phyloP scores from a whole-genome alignment of 2,329 filamentous ascomycete species.

The Fusarium caatingaense region DNA sequence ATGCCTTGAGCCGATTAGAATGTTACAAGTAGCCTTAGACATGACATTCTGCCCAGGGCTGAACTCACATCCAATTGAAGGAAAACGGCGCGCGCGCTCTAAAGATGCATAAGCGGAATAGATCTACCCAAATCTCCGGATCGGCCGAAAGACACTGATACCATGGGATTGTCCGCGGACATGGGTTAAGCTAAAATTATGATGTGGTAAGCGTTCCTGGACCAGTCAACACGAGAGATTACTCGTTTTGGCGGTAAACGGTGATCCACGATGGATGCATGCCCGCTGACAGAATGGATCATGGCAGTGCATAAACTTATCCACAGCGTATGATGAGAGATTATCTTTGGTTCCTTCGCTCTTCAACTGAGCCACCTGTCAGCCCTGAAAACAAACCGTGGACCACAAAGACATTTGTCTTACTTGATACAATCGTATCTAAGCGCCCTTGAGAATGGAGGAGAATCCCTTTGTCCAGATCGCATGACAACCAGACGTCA shows the following conservation, averaged over 20 bases:
- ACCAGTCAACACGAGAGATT: slow-evolving; percentile 14
- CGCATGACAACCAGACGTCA: slow-evolving; percentile 1
- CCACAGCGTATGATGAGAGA: neutral
- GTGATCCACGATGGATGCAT: slow-evolving; percentile 23
- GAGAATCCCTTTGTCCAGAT: neutral
- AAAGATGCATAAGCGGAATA: neutral
- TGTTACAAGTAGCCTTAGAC: neutral
- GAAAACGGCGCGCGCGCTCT: neutral
- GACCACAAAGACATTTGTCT: neutral
- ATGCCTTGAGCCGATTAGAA: neutral
- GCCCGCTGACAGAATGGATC: slow-evolving; percentile 26
- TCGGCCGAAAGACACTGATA: slow-evolving; percentile 20
- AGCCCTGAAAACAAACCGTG: too few species aligned
- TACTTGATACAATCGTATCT: neutral
- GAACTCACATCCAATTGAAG: neutral
- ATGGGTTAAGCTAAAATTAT: slow-evolving; percentile 4
- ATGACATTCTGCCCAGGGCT: neutral
- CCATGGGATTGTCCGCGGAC: slow-evolving; percentile 1
- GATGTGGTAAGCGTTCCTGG: slow-evolving; percentile 9
- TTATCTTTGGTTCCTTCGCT: neutral
- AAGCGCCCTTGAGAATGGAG: slow-evolving; percentile 1
- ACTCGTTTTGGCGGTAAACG: neutral
- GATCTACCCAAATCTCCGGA: neutral
- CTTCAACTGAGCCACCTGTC: too few species aligned
- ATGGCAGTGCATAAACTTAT: slow-evolving; percentile 20